phyloP scores from a whole-genome alignment of 225 moss, liverwort and hornwort genomes.

The Pseudoscleropodium purum region DNA sequence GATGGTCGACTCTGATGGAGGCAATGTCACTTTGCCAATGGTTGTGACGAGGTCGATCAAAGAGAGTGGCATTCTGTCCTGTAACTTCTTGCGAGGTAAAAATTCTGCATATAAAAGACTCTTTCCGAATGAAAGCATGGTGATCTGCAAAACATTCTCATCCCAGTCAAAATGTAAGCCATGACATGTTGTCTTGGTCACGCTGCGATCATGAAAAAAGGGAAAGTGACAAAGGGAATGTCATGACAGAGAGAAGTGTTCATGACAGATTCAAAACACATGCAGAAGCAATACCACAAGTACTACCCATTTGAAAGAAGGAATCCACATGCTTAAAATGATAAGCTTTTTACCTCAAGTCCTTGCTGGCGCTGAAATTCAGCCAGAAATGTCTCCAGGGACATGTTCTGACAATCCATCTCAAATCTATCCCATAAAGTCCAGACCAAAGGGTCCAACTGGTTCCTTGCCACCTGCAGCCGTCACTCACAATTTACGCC shows the following conservation, averaged over 20 bases:
- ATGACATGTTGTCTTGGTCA: not conserved
- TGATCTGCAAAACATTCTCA: slow-evolving; percentile 50
- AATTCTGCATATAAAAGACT: slow-evolving; percentile 97
- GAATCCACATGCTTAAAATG: not conserved
- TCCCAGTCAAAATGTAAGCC: not conserved
- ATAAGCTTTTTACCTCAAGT: slow-evolving; percentile 53
- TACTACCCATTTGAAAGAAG: not conserved
- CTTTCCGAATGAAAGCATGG: slow-evolving; percentile 88
- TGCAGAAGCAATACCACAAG: not conserved
- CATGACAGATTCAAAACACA: not conserved
- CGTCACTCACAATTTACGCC: not conserved
- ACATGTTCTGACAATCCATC: slow-evolving; percentile 92
- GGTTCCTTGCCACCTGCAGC: slow-evolving; percentile 69
- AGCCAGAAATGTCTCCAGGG: slow-evolving; percentile 68
- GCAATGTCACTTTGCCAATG: slow-evolving; percentile 80
- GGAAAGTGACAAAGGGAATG: not conserved
- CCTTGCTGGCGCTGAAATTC: slow-evolving; percentile 97
- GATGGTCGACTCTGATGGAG: slow-evolving; percentile 71
- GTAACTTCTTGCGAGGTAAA: slow-evolving; percentile 78
- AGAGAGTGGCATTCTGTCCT: slow-evolving; percentile 79
- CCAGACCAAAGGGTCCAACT: slow-evolving; percentile 73
- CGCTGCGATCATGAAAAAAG: not conserved
- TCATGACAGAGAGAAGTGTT: too few relatives aligned
- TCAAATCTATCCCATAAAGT: slow-evolving; percentile 99
- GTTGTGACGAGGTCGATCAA: slow-evolving; percentile 76